A percentile compares a stretch with the other conserved stretches of the same genome.
Evolutionary conservation across 768 basidiomycete species (phyloP).

Genomic region (Tylopilus intermedius): DNA sequence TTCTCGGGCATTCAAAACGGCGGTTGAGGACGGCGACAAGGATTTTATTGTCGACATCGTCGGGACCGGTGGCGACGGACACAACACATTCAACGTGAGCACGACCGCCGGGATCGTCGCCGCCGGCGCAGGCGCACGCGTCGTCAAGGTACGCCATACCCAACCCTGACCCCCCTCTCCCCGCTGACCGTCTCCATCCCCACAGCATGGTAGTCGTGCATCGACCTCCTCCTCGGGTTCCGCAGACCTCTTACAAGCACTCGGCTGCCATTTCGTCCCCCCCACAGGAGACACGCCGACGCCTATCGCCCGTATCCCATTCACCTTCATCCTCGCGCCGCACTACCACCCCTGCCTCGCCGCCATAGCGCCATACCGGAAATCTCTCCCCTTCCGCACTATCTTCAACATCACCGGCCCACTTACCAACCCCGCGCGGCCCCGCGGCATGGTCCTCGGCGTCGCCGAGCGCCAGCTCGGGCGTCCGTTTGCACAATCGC

Average conservation of each 20-base stretch:
- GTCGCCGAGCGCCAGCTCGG: slow-evolving; percentile 83
- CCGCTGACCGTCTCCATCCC: neutral
- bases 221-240: slow-evolving; percentile 94
- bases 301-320: slow-evolving; percentile 64
- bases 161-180: neutral
- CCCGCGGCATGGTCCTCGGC: slow-evolving; percentile 86
- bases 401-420: slow-evolving; percentile 96
- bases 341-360: slow-evolving; percentile 90
- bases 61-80: slow-evolving; percentile 73
- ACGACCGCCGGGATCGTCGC: slow-evolving; percentile 92
- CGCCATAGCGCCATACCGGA: slow-evolving; percentile 76
- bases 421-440: slow-evolving; percentile 85
- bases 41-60: slow-evolving; percentile 63
- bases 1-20: neutral
- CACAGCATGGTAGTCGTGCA: slow-evolving; percentile 82
- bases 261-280: slow-evolving; percentile 70
- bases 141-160: slow-evolving; percentile 65
- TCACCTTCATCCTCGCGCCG: slow-evolving; percentile 90
- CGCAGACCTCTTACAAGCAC: slow-evolving; percentile 83
- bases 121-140: slow-evolving; percentile 88
- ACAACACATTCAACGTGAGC: slow-evolving; percentile 95
- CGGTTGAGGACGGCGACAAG: slow-evolving; percentile 34
- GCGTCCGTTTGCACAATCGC: slow-evolving; percentile 68
- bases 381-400: slow-evolving; percentile 86
- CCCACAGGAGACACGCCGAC: slow-evolving; percentile 42